Base-by-base conservation (phyloP, 176 grass and related monocot genomes). In the Zoysia japonica region DNA sequence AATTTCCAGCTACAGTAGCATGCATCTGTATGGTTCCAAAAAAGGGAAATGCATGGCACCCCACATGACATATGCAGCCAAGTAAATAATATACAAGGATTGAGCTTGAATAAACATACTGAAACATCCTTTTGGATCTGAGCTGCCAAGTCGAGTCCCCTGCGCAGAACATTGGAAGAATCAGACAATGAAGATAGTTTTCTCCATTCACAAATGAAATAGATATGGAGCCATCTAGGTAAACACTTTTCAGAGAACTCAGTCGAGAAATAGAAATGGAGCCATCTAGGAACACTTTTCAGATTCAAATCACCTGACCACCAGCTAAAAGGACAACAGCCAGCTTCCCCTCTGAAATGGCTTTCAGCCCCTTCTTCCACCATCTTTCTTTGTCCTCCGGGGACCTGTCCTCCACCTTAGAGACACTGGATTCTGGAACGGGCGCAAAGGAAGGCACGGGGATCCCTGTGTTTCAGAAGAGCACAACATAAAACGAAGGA, bases 71-170 rank as follows among this genome's bases (percentile, higher is more conserved):
- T 42, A 52, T 54, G 61, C 19, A 78, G 42, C 48, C 50, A 53
- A 61, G 44, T 63, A 72, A 65, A 19, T 55, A 50, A 70, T 40
- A 75, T 57, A 76, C 12, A 65, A 46, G 44, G 38, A 82, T 70
- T 80, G 44, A 81, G 50, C 49, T 84, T 59, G 5, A 84, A 85
- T 35, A 17, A 82, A 93, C 96, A 88, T 95, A 99, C 92, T 93
- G 68, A 99, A 99, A 71, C 96, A 99, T 37, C 96, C 96, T 49
- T 99, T 99, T 9, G 96, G 96, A 86, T 98, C 95, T 61, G 86
- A 87, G 83, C 92, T 98, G 44, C 95, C 92, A 71, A 98, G 89
- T 17, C 92, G 82, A 76, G 95, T 98, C 2, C 94, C 94, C 94
- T 97, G 63, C 35, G 0, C 28, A 38, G 73, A 65, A 82, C 48